phyloP scores from a whole-genome alignment of 169 alveolate species.

The Plasmodium relictum region DNA sequence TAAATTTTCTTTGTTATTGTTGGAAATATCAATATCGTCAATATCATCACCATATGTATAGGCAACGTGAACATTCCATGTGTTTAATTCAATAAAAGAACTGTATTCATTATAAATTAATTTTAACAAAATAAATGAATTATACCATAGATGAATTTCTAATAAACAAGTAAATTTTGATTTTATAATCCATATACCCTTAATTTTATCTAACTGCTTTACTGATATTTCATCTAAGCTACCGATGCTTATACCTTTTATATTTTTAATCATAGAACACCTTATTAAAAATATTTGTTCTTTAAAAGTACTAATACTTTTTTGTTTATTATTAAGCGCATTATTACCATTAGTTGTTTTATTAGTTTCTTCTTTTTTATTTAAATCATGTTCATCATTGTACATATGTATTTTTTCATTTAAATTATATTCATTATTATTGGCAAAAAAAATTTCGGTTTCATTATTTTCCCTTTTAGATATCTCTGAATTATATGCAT shows the following conservation, averaged over 20 bases:
- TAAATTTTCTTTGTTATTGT: conserved; percentile 1
- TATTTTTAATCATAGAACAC: conserved; percentile 74
- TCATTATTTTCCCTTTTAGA: background rate
- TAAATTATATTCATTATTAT: background rate
- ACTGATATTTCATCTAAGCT: conserved; percentile 6
- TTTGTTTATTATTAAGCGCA: background rate
- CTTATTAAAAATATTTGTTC: conserved; percentile 61
- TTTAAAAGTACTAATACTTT: background rate
- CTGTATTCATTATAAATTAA: conserved; percentile 30
- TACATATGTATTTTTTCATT: background rate
- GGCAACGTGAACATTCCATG: conserved; percentile 70
- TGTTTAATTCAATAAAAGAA: conserved; percentile 38
- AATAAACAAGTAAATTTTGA: conserved; percentile 36
- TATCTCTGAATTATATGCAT: background rate
- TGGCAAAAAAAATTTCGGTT: background rate
- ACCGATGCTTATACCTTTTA: background rate
- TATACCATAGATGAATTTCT: conserved; percentile 72
- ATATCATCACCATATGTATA: conserved; percentile 76
- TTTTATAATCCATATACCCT: conserved; percentile 67
- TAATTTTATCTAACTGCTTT: conserved; percentile 14
- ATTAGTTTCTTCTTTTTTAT: background rate
- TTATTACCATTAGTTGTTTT: background rate
- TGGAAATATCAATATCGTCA: conserved; percentile 52
- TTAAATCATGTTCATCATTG: background rate
- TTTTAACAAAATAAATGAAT: conserved; percentile 71